A percentile compares a stretch with the other conserved stretches of the same genome.
Evolutionary conservation across 2,329 filamentous ascomycete genomes (phyloP).

Genomic region (Lachnum nothofagi): DNA sequence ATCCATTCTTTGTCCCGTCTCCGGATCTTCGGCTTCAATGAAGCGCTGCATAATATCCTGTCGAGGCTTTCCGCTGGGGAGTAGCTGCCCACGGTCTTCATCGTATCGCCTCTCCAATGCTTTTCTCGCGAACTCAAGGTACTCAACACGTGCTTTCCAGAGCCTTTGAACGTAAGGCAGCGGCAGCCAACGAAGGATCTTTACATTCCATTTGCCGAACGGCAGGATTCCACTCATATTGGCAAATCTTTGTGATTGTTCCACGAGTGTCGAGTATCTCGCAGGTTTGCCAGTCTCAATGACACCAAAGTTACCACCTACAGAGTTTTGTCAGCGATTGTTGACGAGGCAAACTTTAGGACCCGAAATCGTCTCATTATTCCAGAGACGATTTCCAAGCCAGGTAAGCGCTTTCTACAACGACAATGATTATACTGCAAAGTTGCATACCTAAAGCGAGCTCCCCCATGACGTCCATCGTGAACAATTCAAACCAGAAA

Average conservation of each 20-base stretch:
- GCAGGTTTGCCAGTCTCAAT: slow-evolving; percentile 13
- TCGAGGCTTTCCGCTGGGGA: slow-evolving; percentile 8
- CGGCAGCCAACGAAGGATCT: slow-evolving; percentile 12
- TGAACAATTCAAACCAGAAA: slow-evolving; percentile 18
- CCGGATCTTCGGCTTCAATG: slow-evolving; percentile 14
- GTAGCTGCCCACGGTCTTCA: slow-evolving; percentile 7
- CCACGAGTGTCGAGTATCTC: slow-evolving; percentile 14
- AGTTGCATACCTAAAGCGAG: slow-evolving; percentile 16
- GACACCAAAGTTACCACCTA: slow-evolving; percentile 11
- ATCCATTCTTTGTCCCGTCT: slow-evolving; percentile 14
- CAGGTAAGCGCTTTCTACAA: too few relatives aligned
- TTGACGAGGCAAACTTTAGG: too few relatives aligned
- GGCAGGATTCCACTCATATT: slow-evolving; percentile 15
- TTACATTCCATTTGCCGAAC: slow-evolving; percentile 13
- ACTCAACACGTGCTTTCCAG: slow-evolving; percentile 11
- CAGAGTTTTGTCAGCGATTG: too few relatives aligned
- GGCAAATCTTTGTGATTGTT: slow-evolving; percentile 9
- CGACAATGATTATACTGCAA: too few relatives aligned
- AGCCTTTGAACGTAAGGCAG: slow-evolving; percentile 11
- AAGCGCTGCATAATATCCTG: slow-evolving; percentile 19
- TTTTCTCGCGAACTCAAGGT: slow-evolving; percentile 10
- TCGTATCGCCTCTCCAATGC: slow-evolving; percentile 14
- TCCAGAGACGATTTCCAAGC: too few relatives aligned
- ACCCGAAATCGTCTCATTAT: too few relatives aligned
- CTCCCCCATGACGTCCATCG: slow-evolving; percentile 17